Percentiles rank a stretch among this genome's conserved stretches.
These are phyloP conservation scores for Aspergillus niger DNA, from an alignment of 2,329 filamentous ascomycete species.

Conservation along the genomic window DNA sequence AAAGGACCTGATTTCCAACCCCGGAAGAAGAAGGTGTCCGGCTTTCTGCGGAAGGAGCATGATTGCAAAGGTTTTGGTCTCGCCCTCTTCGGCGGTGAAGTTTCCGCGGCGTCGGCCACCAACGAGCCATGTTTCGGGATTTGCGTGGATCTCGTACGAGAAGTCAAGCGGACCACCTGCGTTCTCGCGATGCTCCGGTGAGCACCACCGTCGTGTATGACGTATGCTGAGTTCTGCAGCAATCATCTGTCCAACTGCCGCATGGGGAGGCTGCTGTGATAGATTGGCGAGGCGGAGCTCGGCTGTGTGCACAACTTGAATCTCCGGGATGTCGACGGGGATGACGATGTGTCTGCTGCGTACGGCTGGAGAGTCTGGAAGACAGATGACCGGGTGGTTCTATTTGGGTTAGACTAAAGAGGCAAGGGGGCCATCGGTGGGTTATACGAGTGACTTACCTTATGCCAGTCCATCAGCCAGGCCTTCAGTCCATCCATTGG, in stretches of 20 bases:
- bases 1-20: conserved; percentile 71
- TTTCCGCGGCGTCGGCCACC: conserved; percentile 79
- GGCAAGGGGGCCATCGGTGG: not conserved
- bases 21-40: conserved; percentile 76
- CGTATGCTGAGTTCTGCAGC: conserved; percentile 52
- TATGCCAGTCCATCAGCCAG: conserved; percentile 62
- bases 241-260: conserved; percentile 51
- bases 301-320: conserved; percentile 80
- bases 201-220: conserved; percentile 59
- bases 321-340: conserved; percentile 82
- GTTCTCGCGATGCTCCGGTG: conserved; percentile 32
- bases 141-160: conserved; percentile 76
- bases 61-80: conserved; percentile 61
- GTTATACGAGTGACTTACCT: conserved; percentile 39
- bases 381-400: conserved; percentile 35
- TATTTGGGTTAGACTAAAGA: conserved; percentile 20
- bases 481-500: conserved; percentile 46
- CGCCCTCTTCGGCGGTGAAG: conserved; percentile 59
- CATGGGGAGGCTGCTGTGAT: conserved; percentile 34
- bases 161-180: conserved; percentile 65
- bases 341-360: conserved; percentile 72
- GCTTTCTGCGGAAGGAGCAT: conserved; percentile 78
- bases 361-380: conserved; percentile 35
- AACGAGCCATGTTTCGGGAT: conserved; percentile 77
- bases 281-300: conserved; percentile 38